Percentiles rank a stretch among this genome's conserved stretches.
These are phyloP conservation scores for Durotheca rogersii DNA, from an alignment of 495 filamentous ascomycete species.

Conservation along the genomic window DNA sequence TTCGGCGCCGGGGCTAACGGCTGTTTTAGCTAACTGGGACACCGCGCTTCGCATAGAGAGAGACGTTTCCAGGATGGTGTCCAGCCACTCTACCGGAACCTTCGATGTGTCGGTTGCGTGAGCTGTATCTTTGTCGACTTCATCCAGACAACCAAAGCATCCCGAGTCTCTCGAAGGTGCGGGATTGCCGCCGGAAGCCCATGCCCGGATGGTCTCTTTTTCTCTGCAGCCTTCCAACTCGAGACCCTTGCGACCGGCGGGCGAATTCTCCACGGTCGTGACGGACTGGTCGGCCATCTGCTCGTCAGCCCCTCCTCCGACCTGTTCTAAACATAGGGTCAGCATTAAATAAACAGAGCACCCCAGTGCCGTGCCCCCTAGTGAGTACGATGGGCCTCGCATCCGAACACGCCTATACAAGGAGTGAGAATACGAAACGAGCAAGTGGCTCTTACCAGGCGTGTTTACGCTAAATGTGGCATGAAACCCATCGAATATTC, in stretches of 20 bases:
- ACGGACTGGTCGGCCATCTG: neutral
- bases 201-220: neutral
- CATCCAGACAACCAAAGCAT: neutral
- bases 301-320: neutral
- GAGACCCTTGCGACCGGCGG: slow-evolving; percentile 5
- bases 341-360: neutral
- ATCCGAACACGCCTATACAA: too few species aligned
- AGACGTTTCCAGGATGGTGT: slow-evolving; percentile 31
- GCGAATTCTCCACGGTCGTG: slow-evolving; percentile 1
- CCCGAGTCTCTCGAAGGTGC: neutral
- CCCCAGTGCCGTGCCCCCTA: too few species aligned
- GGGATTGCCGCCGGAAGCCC: neutral
- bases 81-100: slow-evolving; percentile 26
- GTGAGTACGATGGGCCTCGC: too few species aligned
- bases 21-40: neutral
- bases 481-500: slow-evolving; percentile 21
- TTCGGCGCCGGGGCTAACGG: neutral
- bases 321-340: neutral
- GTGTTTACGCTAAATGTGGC: neutral
- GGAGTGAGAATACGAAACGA: neutral
- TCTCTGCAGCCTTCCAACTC: neutral
- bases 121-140: neutral
- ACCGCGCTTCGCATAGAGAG: slow-evolving; percentile 7
- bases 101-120: neutral
- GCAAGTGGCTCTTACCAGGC: slow-evolving; percentile 11